A percentile compares a stretch with the other conserved stretches of the same genome.
Evolutionary conservation across 2,329 filamentous ascomycete genomes (phyloP).

Genomic region (Alternaria sp.): DNA sequence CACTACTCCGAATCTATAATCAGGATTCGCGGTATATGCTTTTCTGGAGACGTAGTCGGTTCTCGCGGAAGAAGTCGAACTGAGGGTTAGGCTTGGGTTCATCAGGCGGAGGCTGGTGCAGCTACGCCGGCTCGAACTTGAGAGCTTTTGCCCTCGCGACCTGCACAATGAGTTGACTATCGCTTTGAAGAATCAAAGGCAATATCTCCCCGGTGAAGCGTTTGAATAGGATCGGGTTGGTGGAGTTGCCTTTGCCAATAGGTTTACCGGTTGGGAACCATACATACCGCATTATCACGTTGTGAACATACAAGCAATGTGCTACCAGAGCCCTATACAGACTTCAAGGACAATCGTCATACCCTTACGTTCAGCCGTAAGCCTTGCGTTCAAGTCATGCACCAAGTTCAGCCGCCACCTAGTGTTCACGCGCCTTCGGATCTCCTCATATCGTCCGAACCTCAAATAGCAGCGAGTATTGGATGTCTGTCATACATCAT

Average conservation of each 20-base stretch:
- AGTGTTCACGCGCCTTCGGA: constrained; percentile 11
- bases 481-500: background rate
- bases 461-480: background rate
- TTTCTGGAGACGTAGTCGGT: background rate
- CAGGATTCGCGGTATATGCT: background rate
- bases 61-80: background rate
- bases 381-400: background rate
- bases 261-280: background rate
- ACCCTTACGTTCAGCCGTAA: background rate
- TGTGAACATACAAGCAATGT: background rate
- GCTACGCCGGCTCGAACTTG: background rate
- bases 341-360: background rate
- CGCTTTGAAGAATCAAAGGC: background rate
- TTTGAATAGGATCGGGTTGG: background rate
- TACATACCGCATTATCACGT: background rate
- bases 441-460: constrained; percentile 18
- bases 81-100: background rate
- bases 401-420: background rate
- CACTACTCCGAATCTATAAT: background rate
- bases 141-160: background rate
- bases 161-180: background rate
- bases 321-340: background rate
- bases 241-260: background rate
- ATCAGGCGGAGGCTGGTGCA: background rate
- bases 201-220: background rate